Evolutionary conservation across 768 basidiomycete species (phyloP), one percentile per base, ranked within the genome.

Genomic region (Rhodosporidiobolus sp.): DNA sequence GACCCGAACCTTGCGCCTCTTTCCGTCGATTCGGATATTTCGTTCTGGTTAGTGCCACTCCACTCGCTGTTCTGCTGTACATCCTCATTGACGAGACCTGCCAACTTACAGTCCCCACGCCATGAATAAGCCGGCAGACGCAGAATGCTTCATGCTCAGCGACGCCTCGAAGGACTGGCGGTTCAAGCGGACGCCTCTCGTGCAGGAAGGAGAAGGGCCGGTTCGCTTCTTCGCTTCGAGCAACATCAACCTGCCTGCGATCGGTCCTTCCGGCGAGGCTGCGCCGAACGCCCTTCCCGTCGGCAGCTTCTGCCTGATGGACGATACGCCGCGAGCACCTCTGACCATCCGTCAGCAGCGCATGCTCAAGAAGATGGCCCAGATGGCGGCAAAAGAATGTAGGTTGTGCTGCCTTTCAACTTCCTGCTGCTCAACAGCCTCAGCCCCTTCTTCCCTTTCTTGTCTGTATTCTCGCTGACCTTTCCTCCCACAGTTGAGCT

Each of bases 181-280:
- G 28, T 64, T 64, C 49, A 19, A 14, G 6, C 26, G 14, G 1
- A 12, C 28, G 9, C 63, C 63, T n/a, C 43, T 64, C 22, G 52
- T 32, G 1, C 26, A 46, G 4, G n/a, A 53, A 0, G 63, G 35
- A 1, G 28, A 61, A 12, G 46, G 60, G 4, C 60, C 34, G 19
- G 24, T 64, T n/a, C 7, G 20, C 1, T 64, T 64, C 53, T 64
- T 64, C 43, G 63, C 63, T 0, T 54, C 52, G 8, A 12, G 38
- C 52, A 64, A 65, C 46, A 65, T 65, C 54, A 56, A 65, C 54
- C 34, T 65, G 2, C 38, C 49, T 9, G 4, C 24, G 9, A 14
- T 46, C 4, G 5, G 2, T 2, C 1, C 6, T 9, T 5, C 10
- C 48, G n/a, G 24, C 24, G 30, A 10, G 8, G 20, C 30, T 2